A percentile compares a stretch with the other conserved stretches of the same genome.
Evolutionary conservation across 1,284 basidiomycete genomes (phyloP).

Genomic region (Inonotus hispidus): DNA sequence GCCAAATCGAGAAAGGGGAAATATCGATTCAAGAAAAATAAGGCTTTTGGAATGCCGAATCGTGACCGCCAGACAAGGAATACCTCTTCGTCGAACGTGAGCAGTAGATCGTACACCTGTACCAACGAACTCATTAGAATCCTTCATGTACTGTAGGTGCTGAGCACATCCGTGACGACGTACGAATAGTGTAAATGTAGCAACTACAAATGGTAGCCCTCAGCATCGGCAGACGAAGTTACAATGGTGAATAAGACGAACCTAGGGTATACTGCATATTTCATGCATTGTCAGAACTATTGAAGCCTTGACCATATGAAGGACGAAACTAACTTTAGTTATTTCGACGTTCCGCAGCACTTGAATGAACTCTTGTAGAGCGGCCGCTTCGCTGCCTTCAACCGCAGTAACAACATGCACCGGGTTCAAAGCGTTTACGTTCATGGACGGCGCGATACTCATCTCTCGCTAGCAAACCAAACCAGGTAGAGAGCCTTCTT

Average conservation of each 20-base stretch:
- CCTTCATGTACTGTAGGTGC: no score
- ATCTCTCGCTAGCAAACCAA: neutral
- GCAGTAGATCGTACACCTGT: slow-evolving; percentile 11
- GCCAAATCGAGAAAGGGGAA: slow-evolving; percentile 7
- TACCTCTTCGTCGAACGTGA: slow-evolving; percentile 15
- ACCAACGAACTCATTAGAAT: no score
- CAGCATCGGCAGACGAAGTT: neutral
- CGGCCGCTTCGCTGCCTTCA: neutral
- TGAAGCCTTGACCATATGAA: neutral
- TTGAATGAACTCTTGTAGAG: neutral
- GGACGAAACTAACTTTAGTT: neutral
- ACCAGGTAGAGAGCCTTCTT: neutral
- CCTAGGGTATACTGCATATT: neutral
- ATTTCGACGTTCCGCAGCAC: neutral
- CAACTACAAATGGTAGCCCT: neutral
- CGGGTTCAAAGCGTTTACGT: neutral
- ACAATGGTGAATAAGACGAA: neutral
- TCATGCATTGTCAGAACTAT: neutral
- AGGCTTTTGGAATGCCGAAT: slow-evolving; percentile 6
- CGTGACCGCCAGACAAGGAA: slow-evolving; percentile 14
- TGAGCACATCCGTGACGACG: neutral
- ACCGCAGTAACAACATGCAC: neutral
- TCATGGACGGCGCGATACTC: neutral
- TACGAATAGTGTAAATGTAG: slow-evolving; percentile 1
- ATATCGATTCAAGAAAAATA: slow-evolving; percentile 15